Percentiles rank a stretch among this genome's conserved stretches.
Evolutionary conservation across 2,329 filamentous ascomycete genomes (phyloP).

Genomic region (Bipolaris sorokiniana): DNA sequence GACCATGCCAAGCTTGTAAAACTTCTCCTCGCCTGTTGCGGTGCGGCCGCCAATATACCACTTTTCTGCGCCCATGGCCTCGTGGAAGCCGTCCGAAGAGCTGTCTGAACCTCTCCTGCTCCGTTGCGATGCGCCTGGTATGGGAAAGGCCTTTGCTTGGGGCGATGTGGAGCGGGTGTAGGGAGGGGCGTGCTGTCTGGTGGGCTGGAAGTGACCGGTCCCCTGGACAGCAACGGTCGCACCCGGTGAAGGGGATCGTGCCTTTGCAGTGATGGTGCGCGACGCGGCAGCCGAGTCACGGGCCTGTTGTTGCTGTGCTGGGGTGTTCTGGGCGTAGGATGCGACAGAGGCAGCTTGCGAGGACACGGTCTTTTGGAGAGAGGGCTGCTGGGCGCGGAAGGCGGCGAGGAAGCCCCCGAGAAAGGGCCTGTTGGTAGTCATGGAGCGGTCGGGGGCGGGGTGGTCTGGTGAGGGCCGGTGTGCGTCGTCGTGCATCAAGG

Average conservation of each 20-base stretch:
- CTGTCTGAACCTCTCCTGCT: slow-evolving; percentile 73
- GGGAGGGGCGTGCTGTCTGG: slow-evolving; percentile 48
- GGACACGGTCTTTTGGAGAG: slow-evolving; percentile 63
- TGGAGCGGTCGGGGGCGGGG: slow-evolving; percentile 43
- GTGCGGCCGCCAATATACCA: slow-evolving; percentile 83
- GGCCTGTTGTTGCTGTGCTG: slow-evolving; percentile 47
- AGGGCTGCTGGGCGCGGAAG: slow-evolving; percentile 70
- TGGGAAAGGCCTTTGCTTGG: slow-evolving; percentile 45
- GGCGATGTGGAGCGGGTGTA: slow-evolving; percentile 49
- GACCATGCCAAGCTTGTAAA: slow-evolving; percentile 81
- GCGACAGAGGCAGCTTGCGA: slow-evolving; percentile 47
- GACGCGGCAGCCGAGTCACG: slow-evolving; percentile 50
- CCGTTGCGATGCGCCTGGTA: slow-evolving; percentile 42
- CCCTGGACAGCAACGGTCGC: slow-evolving; percentile 49
- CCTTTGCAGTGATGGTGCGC: slow-evolving; percentile 48
- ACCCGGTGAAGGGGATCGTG: slow-evolving; percentile 40
- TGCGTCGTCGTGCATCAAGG: slow-evolving; percentile 38
- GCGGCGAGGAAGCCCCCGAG: slow-evolving; percentile 71
- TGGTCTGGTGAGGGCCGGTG: slow-evolving; percentile 28
- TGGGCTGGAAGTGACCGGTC: slow-evolving; percentile 50
- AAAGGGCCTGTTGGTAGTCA: slow-evolving; percentile 71
- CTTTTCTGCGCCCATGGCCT: slow-evolving; percentile 74
- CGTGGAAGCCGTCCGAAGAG: slow-evolving; percentile 76
- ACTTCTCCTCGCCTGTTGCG: slow-evolving; percentile 76
- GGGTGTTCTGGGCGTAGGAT: slow-evolving; percentile 43